phyloP scores from a whole-genome alignment of 2,329 filamentous ascomycete species.

The Cordyceps cicadae region DNA sequence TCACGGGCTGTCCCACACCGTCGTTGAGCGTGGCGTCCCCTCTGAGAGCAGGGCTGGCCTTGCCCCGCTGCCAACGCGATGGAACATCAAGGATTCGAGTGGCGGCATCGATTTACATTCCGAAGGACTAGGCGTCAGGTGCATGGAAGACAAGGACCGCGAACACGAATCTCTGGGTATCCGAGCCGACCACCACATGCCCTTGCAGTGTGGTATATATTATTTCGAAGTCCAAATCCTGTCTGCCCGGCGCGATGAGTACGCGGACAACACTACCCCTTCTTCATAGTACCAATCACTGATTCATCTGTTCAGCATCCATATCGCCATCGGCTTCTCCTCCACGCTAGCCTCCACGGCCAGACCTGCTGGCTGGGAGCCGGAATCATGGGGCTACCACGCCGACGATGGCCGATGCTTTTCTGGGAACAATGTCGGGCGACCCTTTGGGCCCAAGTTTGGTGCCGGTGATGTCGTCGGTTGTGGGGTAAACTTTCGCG shows the following conservation, averaged over 20 bases:
- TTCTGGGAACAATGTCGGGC: constrained; percentile 47
- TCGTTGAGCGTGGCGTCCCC: constrained; percentile 66
- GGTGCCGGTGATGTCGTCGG: constrained; percentile 51
- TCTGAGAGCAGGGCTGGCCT: constrained; percentile 51
- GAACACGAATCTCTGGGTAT: constrained; percentile 74
- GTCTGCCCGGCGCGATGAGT: constrained; percentile 47
- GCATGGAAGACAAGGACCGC: constrained; percentile 41
- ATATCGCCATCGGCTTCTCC: constrained; percentile 56
- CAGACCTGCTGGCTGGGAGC: constrained; percentile 58
- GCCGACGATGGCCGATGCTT: constrained; percentile 59
- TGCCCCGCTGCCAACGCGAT: constrained; percentile 67
- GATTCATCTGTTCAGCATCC: constrained; percentile 34
- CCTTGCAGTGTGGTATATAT: constrained; percentile 83
- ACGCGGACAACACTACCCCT: constrained; percentile 18
- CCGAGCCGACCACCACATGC: constrained; percentile 78
- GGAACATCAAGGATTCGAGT: constrained; percentile 74
- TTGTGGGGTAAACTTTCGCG: constrained; percentile 58
- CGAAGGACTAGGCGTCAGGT: constrained; percentile 66
- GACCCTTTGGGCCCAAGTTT: constrained; percentile 49
- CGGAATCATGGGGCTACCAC: constrained; percentile 61
- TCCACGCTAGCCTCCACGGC: constrained; percentile 44
- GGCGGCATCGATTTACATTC: constrained; percentile 63
- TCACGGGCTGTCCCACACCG: constrained; percentile 72
- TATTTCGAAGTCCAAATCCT: constrained; percentile 70
- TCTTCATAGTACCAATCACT: background rate